phyloP scores from a whole-genome alignment of 495 filamentous ascomycete species.

The Lasiosphaeris hirsuta region DNA sequence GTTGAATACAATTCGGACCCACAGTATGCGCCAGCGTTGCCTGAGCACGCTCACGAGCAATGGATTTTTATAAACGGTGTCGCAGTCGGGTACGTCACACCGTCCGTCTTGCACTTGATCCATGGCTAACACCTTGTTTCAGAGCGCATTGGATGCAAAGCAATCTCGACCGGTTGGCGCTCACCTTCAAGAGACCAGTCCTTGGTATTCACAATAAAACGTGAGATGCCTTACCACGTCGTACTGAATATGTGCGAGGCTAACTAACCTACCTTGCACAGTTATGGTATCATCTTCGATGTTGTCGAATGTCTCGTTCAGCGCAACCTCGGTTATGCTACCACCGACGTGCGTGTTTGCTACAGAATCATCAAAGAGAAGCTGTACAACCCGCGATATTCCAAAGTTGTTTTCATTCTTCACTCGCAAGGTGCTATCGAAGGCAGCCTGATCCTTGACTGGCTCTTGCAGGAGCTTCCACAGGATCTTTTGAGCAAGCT shows the following conservation, averaged over 20 bases:
- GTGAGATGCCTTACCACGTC: constrained; percentile 22
- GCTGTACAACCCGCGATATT: constrained; percentile 55
- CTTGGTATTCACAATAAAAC: constrained; percentile 83
- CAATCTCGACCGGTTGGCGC: constrained; percentile 67
- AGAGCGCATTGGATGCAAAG: constrained; percentile 59
- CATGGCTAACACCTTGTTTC: neutral
- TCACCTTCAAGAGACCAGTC: constrained; percentile 71
- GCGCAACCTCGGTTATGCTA: constrained; percentile 69
- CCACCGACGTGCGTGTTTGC: constrained; percentile 59
- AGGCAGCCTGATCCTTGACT: constrained; percentile 70
- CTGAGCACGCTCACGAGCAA: constrained; percentile 54
- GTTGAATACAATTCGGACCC: constrained; percentile 41
- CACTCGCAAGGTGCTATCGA: constrained; percentile 85
- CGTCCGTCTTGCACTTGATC: neutral
- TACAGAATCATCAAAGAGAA: constrained; percentile 56
- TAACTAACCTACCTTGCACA: neutral
- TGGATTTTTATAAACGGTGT: constrained; percentile 78
- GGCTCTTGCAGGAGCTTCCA: constrained; percentile 72
- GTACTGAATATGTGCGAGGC: neutral
- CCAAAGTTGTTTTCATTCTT: constrained; percentile 72
- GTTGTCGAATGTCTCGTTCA: constrained; percentile 75
- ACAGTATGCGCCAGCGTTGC: constrained; percentile 39
- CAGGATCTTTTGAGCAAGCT: constrained; percentile 63
- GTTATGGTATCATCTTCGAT: constrained; percentile 66
- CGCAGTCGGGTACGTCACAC: constrained; percentile 49